Evolutionary conservation across 148 eudicot genomes (phyloP).

Genomic region (Camellia granthamiana): DNA sequence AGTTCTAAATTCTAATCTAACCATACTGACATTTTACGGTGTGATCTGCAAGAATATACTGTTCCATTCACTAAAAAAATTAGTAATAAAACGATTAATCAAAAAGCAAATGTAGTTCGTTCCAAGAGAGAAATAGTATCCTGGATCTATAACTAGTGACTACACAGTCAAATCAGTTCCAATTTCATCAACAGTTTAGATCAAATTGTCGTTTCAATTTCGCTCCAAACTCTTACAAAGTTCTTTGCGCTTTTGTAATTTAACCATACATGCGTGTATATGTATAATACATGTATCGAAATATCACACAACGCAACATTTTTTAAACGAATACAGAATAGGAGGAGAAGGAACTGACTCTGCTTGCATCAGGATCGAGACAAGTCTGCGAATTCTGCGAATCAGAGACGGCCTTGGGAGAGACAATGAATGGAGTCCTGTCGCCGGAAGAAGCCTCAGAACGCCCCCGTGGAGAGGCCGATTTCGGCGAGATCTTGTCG

Average conservation of each 20-base stretch:
- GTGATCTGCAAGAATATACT: background rate
- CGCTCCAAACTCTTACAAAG: background rate
- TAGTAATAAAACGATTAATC: no score
- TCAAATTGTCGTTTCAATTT: background rate
- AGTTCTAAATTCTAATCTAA: background rate
- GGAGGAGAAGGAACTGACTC: conserved; percentile 34
- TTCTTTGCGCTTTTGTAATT: background rate
- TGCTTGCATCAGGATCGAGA: conserved; percentile 96
- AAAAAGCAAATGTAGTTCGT: background rate
- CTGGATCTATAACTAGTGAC: background rate
- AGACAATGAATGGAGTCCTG: conserved; percentile 41
- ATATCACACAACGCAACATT: background rate
- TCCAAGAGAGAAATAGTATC: background rate
- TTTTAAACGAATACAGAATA: background rate
- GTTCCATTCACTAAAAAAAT: background rate
- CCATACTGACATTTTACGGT: background rate
- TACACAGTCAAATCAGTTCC: background rate
- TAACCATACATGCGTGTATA: background rate
- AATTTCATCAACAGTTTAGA: conserved; percentile 1
- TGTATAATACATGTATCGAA: background rate
- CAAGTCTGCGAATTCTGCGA: conserved; percentile 94
- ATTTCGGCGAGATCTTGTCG: conserved; percentile 33
- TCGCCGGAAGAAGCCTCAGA: background rate
- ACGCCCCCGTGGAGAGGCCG: conserved; percentile 17
- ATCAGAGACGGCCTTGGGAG: conserved; percentile 87